Evolutionary conservation across 805 yeast species (phyloP).

Genomic region (Cyberlindnera samutprakarnensis): DNA sequence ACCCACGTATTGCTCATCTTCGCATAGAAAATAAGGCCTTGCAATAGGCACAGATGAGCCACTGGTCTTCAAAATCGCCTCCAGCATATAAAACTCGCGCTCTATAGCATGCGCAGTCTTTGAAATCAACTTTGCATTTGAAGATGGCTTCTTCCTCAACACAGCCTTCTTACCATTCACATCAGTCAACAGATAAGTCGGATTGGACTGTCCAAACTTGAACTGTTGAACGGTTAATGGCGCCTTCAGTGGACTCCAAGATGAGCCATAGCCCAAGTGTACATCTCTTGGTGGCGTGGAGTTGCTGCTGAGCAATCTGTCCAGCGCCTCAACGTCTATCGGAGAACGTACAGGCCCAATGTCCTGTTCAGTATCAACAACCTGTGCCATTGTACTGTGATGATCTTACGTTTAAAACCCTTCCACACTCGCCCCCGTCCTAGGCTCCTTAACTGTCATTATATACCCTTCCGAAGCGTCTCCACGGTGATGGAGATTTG

Average conservation of each 20-base stretch:
- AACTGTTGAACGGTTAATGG: conserved; percentile 42
- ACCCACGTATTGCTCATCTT: conserved; percentile 47
- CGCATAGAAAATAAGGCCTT: conserved; percentile 41
- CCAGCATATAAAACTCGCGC: conserved; percentile 47
- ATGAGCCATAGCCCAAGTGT: conserved; percentile 9
- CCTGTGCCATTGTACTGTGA: too few species aligned
- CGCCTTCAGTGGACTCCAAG: conserved; percentile 17
- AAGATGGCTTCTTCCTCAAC: conserved; percentile 48
- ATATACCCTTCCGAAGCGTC: too few species aligned
- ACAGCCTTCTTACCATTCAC: conserved; percentile 34
- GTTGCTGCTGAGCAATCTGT: neutral
- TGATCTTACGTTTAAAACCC: too few species aligned
- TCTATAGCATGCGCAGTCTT: conserved; percentile 58
- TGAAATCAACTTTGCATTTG: conserved; percentile 41
- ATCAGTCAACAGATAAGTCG: conserved; percentile 46
- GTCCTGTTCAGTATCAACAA: conserved; percentile 1
- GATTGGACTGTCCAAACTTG: conserved; percentile 57
- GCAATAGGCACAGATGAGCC: conserved; percentile 44
- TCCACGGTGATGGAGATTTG: too few species aligned
- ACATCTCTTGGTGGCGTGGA: conserved; percentile 7
- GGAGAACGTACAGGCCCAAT: conserved; percentile 1
- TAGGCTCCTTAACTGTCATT: too few species aligned
- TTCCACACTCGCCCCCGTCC: too few species aligned
- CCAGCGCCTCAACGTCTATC: neutral
- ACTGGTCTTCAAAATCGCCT: conserved; percentile 23